Evolutionary conservation across 2,329 filamentous ascomycete genomes (phyloP).

Genomic region (Ophiobolus disseminans): DNA sequence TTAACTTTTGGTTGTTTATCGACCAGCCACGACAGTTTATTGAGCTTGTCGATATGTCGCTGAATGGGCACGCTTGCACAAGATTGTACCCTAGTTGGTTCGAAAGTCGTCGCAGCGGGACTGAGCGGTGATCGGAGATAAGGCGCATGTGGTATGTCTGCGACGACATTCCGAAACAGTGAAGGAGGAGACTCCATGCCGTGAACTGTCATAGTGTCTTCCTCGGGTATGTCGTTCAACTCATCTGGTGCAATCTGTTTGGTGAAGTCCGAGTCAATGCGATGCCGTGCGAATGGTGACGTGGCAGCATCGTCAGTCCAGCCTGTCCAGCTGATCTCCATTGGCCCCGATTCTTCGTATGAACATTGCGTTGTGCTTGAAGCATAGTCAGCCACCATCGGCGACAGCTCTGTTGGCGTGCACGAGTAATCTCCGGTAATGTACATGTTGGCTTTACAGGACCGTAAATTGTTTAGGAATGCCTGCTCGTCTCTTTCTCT

Average conservation of each 20-base stretch:
- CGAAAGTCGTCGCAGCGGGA: slow-evolving; percentile 32
- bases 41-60: no score
- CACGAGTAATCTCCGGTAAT: slow-evolving; percentile 29
- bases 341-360: slow-evolving; percentile 24
- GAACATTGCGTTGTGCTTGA: slow-evolving; percentile 22
- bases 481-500: slow-evolving; percentile 40
- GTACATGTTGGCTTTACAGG: slow-evolving; percentile 41
- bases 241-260: slow-evolving; percentile 34
- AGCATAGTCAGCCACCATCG: slow-evolving; percentile 16
- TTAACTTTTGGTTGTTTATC: no score
- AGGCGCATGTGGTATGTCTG: no score
- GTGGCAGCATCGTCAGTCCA: slow-evolving; percentile 34
- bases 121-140: slow-evolving; percentile 28
- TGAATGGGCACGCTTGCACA: no score
- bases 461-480: slow-evolving; percentile 40
- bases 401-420: slow-evolving; percentile 12
- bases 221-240: background rate
- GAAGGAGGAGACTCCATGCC: no score
- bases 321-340: slow-evolving; percentile 38
- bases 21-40: no score
- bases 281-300: slow-evolving; percentile 32
- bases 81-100: no score
- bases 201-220: no score
- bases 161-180: no score
- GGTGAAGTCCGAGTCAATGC: slow-evolving; percentile 13